Evolutionary conservation across 2,329 filamentous ascomycete genomes (phyloP), one percentile per base, ranked within the genome.

Genomic region (Camillea tinctor): DNA sequence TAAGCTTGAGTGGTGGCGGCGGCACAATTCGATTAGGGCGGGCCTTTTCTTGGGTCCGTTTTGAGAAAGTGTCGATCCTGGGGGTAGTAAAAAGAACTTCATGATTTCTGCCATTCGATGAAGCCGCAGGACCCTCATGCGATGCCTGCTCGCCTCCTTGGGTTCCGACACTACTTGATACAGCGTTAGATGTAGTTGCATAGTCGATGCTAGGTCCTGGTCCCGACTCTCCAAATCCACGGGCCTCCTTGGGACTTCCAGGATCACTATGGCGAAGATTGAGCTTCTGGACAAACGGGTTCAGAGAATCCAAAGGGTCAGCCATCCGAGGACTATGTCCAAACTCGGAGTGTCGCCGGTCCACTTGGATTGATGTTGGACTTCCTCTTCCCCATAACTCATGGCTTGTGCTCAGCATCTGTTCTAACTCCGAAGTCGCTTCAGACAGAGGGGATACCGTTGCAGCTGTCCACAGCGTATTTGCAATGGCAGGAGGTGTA

Each of bases 381-480:
- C 26, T 30, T 7, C 26, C 26, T 52, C 50, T 52, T 20, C 20
- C 23, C 50, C 50, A 30, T 11, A 30, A 30, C 26, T 30, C 26
- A 11, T 44, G 22, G 4, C 17, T 23, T n/a, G 24, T n/a, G 36
- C n/a, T 44, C 36, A 44, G n/a, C 36, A n/a, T 44, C 36, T 44
- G 36, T 5, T n/a, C 36, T 44, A 44, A 15, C 36, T 44, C 36
- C 11, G 36, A 44, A 15, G 36, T 15, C 2, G 36, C 36, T 44
- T 55, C 19, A 9, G 68, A 70, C 6, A 71, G 51, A 0, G 70
- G 70, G n/a, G 70, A 72, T 40, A 72, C 70, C 9, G 65, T 56
- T 48, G 69, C 57, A 24, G 53, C 56, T 21, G 51, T 60, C 53
- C 63, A 62, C 3, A 24, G 21, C n/a, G 57, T 55, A 20, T 48